Evolutionary conservation across 1,284 basidiomycete species (phyloP).

Genomic region (Agroathelia rolfsii): DNA sequence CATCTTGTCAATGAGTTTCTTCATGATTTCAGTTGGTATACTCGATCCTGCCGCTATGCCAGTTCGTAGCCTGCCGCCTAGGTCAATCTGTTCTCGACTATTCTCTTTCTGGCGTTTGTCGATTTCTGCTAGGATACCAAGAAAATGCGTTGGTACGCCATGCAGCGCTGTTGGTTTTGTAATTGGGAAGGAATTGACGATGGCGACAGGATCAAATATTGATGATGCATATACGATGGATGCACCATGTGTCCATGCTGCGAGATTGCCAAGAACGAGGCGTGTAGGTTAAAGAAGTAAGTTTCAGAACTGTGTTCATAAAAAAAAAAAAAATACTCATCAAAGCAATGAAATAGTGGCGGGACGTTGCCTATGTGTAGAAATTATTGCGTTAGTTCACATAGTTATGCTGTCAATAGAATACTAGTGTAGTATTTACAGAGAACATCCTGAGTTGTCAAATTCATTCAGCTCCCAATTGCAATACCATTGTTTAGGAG

Average conservation of each 20-base stretch:
- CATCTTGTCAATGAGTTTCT: slow-evolving; percentile 51
- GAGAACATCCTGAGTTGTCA: slow-evolving; percentile 53
- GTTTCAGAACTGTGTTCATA: slow-evolving; percentile 6
- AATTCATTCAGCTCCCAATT: slow-evolving; percentile 61
- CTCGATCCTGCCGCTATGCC: slow-evolving; percentile 76
- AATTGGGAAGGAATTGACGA: slow-evolving; percentile 54
- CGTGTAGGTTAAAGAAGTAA: slow-evolving; percentile 30
- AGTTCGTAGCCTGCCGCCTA: slow-evolving; percentile 38
- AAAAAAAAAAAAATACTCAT: slow-evolving; percentile 38
- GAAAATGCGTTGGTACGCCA: slow-evolving; percentile 80
- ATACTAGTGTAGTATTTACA: slow-evolving; percentile 39
- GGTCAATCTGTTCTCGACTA: slow-evolving; percentile 38
- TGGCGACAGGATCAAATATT: slow-evolving; percentile 50
- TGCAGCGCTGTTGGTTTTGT: slow-evolving; percentile 73
- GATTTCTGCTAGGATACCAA: slow-evolving; percentile 62
- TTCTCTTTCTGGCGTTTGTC: slow-evolving; percentile 38
- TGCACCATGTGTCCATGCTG: slow-evolving; percentile 67
- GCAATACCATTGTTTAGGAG: slow-evolving; percentile 71
- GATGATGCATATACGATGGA: slow-evolving; percentile 70
- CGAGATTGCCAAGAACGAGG: slow-evolving; percentile 73
- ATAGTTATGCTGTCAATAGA: too few relatives aligned
- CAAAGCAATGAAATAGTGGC: slow-evolving; percentile 81
- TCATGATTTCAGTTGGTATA: slow-evolving; percentile 74
- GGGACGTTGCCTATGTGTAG: slow-evolving; percentile 66
- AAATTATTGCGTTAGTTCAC: too few relatives aligned